These are phyloP conservation scores for Rhizophagus clarus DNA, from an alignment of 192 early-diverging fungal species.

Conservation along the genomic window DNA sequence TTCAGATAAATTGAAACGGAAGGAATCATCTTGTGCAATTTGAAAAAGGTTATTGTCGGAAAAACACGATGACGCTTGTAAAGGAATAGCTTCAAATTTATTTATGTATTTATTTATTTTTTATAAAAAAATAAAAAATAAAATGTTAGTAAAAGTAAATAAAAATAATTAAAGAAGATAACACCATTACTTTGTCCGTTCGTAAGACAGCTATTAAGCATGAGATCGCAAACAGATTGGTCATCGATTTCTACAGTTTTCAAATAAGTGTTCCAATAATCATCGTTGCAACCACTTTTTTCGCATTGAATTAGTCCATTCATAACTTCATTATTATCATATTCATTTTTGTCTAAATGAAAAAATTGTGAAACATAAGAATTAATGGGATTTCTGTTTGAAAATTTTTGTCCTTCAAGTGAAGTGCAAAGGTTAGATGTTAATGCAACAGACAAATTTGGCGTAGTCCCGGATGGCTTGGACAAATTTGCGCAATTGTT, in stretches of 20 bases:
- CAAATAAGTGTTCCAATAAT: not conserved
- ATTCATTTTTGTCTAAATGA: not conserved
- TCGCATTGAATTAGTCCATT: not conserved
- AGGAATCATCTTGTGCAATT: not conserved
- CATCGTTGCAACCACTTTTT: not conserved
- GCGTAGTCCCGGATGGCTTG: not conserved
- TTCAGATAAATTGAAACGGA: not conserved
- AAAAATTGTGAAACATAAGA: not conserved
- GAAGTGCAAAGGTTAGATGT: too few relatives aligned
- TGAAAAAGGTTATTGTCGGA: not conserved
- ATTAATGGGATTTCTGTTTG: not conserved
- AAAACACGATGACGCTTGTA: not conserved
- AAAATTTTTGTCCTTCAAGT: not conserved
- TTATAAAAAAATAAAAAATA: not conserved
- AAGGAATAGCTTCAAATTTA: not conserved
- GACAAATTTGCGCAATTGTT: too few relatives aligned
- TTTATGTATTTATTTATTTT: too few relatives aligned
- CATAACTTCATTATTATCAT: not conserved
- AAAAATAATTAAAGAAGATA: not conserved
- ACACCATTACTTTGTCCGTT: not conserved
- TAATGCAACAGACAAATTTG: not conserved
- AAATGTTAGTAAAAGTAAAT: not conserved
- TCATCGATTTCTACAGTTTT: not conserved
- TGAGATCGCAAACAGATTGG: not conserved
- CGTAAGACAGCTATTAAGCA: not conserved